Base-by-base conservation (phyloP, 129 eudicot genomes). In the Chrysanthemum makinoi region DNA sequence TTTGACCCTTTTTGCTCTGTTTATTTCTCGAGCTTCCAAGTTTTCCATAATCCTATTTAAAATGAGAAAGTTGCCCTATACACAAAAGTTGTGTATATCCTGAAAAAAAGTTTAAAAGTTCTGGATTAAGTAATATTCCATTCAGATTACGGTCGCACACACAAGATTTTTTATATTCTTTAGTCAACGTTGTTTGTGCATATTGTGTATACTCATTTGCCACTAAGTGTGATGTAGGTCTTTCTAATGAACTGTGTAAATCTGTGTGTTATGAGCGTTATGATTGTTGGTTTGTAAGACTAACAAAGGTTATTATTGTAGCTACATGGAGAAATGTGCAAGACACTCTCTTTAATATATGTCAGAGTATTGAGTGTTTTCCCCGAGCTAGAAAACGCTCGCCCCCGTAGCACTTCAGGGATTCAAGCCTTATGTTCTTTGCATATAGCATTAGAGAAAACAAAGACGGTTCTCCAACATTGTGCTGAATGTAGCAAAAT, bases 321-420 rank as follows among this genome's bases (percentile, higher is more conserved):
- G 99, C 83, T 90, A 76, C 99, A 95, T 80, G 99, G 93, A 69
- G 96, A 80, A 73, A 90, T 95, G 91, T 95, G 99, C 86, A 95
- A 85, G 79, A 84, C 75, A 49, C 85, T 95, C 7, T 84, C 86
- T 65, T 39, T 82, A 35, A 49, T 95, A 15, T 95, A 95, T 78
- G 79, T 85, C 64, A 95, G 73, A 84, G 89, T 95, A 39, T 39
- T 95, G 76, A 76, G 79, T 3, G 82, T 95, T 79, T 95, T 95
- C 60, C 99, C 97, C 0, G 91, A 85, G 26, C 58, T 95, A 43
- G 99, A 95, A 85, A 96, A 91, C 2, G 85, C 99, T n/a, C 82
- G 99, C 24, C 99, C 99, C 0, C 81, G 99, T 67, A 95, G 99
- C 80, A 95, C 95, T 33, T 84, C 97, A 17, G 99, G 99, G 52